phyloP scores from a whole-genome alignment of 805 yeast genomes.

The Dipodascopsis uninucleata region DNA sequence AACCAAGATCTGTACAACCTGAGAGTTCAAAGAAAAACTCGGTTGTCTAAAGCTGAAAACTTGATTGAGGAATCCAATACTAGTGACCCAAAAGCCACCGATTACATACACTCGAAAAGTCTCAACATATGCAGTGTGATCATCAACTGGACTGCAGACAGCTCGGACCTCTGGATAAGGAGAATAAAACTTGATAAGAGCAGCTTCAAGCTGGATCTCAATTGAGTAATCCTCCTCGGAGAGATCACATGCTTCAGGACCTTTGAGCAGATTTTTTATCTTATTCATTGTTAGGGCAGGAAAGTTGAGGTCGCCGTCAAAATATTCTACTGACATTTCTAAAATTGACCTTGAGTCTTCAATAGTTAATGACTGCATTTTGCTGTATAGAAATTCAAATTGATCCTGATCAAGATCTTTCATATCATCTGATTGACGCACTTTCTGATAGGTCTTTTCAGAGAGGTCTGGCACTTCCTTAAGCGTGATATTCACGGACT shows the following conservation, averaged over 20 bases:
- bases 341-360: too few species aligned
- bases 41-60: conserved; percentile 59
- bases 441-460: too few species aligned
- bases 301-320: conserved; percentile 45
- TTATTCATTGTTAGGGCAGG: conserved; percentile 39
- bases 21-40: conserved; percentile 46
- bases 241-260: conserved; percentile 29
- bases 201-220: conserved; percentile 33
- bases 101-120: conserved; percentile 52
- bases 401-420: too few species aligned
- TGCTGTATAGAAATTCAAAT: too few species aligned
- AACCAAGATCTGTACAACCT: conserved; percentile 56
- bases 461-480: too few species aligned
- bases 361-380: too few species aligned
- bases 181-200: conserved; percentile 40
- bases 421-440: too few species aligned
- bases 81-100: conserved; percentile 49
- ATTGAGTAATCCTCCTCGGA: too few species aligned
- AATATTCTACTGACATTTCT: too few species aligned
- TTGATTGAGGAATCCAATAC: conserved; percentile 56
- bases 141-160: conserved; percentile 38
- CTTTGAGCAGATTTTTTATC: conserved; percentile 33
- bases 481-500: too few species aligned
- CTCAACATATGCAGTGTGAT: conserved; percentile 45
- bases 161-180: conserved; percentile 65